These are phyloP conservation scores for Letharia columbiana DNA, from an alignment of 495 filamentous ascomycete species.

Conservation along the genomic window DNA sequence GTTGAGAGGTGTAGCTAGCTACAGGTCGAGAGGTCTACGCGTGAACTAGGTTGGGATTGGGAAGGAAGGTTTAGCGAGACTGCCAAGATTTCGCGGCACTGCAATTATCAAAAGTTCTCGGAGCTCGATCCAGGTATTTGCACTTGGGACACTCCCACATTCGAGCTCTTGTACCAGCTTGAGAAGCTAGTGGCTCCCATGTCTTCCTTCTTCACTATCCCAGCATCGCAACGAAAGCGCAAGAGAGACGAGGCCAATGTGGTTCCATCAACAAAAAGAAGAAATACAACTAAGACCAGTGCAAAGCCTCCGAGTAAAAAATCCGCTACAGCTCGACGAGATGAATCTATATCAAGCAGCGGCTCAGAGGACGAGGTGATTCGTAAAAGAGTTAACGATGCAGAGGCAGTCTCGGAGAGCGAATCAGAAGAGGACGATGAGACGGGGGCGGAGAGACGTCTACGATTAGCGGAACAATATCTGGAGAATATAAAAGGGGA, in stretches of 20 bases:
- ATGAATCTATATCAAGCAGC: conserved; percentile 82
- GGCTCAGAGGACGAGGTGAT: conserved; percentile 56
- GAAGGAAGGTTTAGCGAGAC: conserved; percentile 3
- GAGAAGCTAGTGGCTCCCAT: conserved; percentile 34
- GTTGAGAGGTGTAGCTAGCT: conserved; percentile 4
- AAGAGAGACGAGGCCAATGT: conserved; percentile 51
- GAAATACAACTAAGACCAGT: conserved; percentile 27
- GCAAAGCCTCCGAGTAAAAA: conserved; percentile 27
- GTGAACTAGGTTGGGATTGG: conserved; percentile 9
- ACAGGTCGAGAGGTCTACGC: conserved; percentile 13
- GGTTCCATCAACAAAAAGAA: conserved; percentile 46
- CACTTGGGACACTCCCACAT: background rate
- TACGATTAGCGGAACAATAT: conserved; percentile 87
- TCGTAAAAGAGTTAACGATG: conserved; percentile 21
- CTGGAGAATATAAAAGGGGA: conserved; percentile 81
- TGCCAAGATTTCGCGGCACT: conserved; percentile 13
- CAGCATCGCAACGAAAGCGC: conserved; percentile 70
- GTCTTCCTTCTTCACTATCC: conserved; percentile 81
- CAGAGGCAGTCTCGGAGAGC: conserved; percentile 39
- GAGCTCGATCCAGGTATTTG: background rate
- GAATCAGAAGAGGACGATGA: conserved; percentile 58
- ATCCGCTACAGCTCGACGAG: conserved; percentile 36
- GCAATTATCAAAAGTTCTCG: conserved; percentile 10
- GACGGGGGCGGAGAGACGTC: conserved; percentile 76
- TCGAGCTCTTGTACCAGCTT: background rate